Conservation (phyloP, 768 basidiomycete species). For the Gyrodon lividus region DNA sequence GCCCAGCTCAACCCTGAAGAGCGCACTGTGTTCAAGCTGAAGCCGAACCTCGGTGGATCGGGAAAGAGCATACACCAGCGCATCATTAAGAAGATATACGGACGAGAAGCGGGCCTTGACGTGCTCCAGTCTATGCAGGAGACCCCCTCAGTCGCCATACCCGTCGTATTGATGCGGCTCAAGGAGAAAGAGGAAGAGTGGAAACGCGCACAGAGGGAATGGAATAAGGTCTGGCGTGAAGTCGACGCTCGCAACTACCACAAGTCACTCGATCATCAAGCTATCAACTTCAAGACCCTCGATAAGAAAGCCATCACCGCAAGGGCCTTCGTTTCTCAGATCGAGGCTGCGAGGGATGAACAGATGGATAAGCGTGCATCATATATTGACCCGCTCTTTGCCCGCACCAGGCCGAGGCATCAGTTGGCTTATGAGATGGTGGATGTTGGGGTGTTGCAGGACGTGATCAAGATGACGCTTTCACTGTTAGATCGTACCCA, state of each 20-base stretch:
- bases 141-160: slow-evolving; percentile 83
- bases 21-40: slow-evolving; percentile 76
- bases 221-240: slow-evolving; percentile 99
- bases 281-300: slow-evolving; percentile 81
- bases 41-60: slow-evolving; percentile 83
- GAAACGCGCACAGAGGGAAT: slow-evolving; percentile 95
- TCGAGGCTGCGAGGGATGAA: slow-evolving; percentile 81
- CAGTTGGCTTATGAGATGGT: slow-evolving; percentile 80
- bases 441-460: slow-evolving; percentile 77
- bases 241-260: slow-evolving; percentile 92
- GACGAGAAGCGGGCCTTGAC: slow-evolving; percentile 77
- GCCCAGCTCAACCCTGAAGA: slow-evolving; percentile 77
- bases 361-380: slow-evolving; percentile 75
- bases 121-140: slow-evolving; percentile 91
- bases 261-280: slow-evolving; percentile 93
- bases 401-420: slow-evolving; percentile 64
- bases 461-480: slow-evolving; percentile 84
- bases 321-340: slow-evolving; percentile 78
- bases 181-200: slow-evolving; percentile 99
- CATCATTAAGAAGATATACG: slow-evolving; percentile 96
- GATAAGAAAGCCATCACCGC: slow-evolving; percentile 84
- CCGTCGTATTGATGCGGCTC: slow-evolving; percentile 82
- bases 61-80: slow-evolving; percentile 88
- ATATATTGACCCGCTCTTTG: slow-evolving; percentile 47
- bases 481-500: slow-evolving; percentile 89